Evolutionary conservation across 23 red algal species (phyloP), one percentile per base, ranked within the genome.

Genomic region (Gracilaria domingensis): DNA sequence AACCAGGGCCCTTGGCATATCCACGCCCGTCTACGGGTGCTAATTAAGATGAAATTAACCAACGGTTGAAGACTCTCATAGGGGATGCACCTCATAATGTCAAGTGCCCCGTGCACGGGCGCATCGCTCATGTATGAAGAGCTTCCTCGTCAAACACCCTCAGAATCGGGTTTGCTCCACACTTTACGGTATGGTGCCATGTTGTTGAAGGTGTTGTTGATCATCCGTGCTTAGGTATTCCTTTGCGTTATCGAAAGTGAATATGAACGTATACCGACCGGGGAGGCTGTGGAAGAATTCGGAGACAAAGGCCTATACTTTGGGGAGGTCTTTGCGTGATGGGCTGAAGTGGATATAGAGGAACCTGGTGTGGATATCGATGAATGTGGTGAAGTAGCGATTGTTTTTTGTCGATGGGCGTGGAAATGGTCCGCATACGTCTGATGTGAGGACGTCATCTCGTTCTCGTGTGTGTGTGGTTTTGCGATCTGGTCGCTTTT

Each of bases 161-260:
- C n/a, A n/a, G n/a, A n/a, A n/a, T n/a, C n/a, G n/a, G n/a, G n/a
- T n/a, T n/a, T n/a, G n/a, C n/a, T n/a, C n/a, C n/a, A n/a, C n/a
- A n/a, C n/a, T n/a, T n/a, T n/a, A n/a, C n/a, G n/a, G n/a, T n/a
- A n/a, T n/a, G n/a, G 55, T 78, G 69, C 75, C 67, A 8, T 35
- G 36, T 13, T 28, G 51, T 39, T 37, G 26, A 0, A 56, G 13
- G 1, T 55, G 45, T 2, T 34, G 24, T 58, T 18, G 1, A 32
- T 36, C 11, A 23, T 17, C 35, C 4, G 16, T 71, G 21, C 49
- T 34, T 8, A 59, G 77, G 25, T 30, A 81, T 30, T 81, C 77
- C 33, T 81, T 81, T 8, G 77, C 77, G 25, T 81, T 81, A 55
- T 81, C 77, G 4, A 48, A 58, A 1, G 17, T 8, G 24, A 58